Base-by-base conservation (phyloP, 805 yeast species). In the Myxozyma melibiosi region DNA sequence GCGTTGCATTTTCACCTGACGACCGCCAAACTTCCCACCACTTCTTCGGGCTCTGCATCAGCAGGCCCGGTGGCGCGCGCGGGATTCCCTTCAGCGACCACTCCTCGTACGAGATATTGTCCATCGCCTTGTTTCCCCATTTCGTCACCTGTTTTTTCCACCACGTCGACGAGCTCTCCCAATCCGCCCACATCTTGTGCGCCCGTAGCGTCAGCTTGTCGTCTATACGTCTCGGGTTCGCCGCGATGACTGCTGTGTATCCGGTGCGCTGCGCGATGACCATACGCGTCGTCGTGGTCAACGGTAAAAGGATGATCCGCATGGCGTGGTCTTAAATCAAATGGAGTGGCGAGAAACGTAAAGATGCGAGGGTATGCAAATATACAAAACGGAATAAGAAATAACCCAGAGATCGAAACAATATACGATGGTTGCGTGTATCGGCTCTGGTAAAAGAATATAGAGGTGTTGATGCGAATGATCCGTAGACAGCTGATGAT, bases 71-170 rank as follows among this genome's bases (percentile, higher is more conserved):
- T 7, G 61, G 63, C 25, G 57, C 53, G n/a, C 90, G 83, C 0
- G 98, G 97, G 24, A 92, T 80, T 2, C 92, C 80, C 58, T 83
- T 77, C 57, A 91, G 74, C 44, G 90, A 81, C 66, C 82, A 80
- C 67, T 91, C 98, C 63, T 85, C 84, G 81, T 92, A 91, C 1
- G 92, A 89, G 5, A 88, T 82, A 22, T 82, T 76, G 51, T 81
- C 79, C 63, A 90, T 70, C 38, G 86, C 75, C 53, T 69, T 70
- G 41, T 80, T 78, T 14, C 85, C 80, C 60, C 75, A 74, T 2
- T 67, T 49, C 2, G 86, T 90, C 43, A 90, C 78, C 52, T 75
- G 77, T 62, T 79, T 74, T 70, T 89, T 89, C 66, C 85, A 72
- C 8, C 74, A 67, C 37, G 76, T 72, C 1, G 84, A 77, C 0